These are phyloP conservation scores for Caryopteris hybrid DNA, from an alignment of 305 asterid species.

Conservation along the genomic window DNA sequence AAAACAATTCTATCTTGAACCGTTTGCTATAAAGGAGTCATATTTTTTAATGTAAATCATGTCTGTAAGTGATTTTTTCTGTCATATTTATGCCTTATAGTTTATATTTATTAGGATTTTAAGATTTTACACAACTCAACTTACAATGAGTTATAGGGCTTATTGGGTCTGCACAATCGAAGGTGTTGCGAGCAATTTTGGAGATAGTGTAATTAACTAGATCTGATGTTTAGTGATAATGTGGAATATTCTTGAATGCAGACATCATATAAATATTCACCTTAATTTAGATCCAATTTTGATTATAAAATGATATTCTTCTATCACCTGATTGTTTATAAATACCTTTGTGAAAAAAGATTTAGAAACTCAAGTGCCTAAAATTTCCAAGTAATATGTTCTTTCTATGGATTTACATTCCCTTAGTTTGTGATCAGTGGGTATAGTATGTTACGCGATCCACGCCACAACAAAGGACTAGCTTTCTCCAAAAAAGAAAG, in stretches of 20 bases:
- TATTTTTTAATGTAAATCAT: background rate
- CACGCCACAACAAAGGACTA: constrained; percentile 86
- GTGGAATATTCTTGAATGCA: background rate
- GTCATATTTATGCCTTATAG: background rate
- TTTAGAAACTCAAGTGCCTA: background rate
- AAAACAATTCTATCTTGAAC: background rate
- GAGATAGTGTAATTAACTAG: background rate
- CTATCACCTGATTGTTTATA: no score
- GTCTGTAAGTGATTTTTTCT: background rate
- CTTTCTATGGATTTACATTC: background rate
- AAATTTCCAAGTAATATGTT: background rate
- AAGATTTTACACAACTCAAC: background rate
- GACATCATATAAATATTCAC: background rate
- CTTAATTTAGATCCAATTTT: background rate
- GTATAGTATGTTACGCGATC: constrained; percentile 70
- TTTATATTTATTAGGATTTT: background rate
- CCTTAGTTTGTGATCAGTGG: constrained; percentile 49
- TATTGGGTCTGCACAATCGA: background rate
- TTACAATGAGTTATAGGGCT: background rate
- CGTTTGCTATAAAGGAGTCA: background rate
- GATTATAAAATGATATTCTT: no score
- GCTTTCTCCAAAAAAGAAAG: constrained; percentile 79
- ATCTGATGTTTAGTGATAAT: background rate
- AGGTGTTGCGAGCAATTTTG: background rate
- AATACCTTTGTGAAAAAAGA: no score